Percentiles rank a stretch among this genome's conserved stretches.
phyloP scores from a whole-genome alignment of 2,329 filamentous ascomycete genomes.

The Aspergillus aculeatus region DNA sequence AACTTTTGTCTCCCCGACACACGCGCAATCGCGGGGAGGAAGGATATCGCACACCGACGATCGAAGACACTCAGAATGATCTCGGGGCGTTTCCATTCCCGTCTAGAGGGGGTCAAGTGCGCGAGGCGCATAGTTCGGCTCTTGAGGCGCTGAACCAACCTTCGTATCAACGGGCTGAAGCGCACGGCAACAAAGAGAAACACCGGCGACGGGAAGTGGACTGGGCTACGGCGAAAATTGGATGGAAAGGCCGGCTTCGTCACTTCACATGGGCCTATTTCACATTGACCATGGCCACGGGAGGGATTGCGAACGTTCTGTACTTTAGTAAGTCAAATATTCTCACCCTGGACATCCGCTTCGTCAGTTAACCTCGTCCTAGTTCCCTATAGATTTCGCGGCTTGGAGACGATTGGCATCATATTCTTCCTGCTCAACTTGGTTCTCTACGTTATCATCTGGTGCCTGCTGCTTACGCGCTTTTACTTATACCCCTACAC shows the following conservation, averaged over 20 bases:
- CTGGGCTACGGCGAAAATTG: slow-evolving; percentile 30
- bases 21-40: slow-evolving; percentile 42
- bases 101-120: slow-evolving; percentile 15
- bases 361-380: slow-evolving; percentile 1
- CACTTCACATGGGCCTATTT: slow-evolving; percentile 79
- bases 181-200: slow-evolving; percentile 7
- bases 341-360: not conserved
- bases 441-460: slow-evolving; percentile 62
- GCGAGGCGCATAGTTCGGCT: slow-evolving; percentile 30
- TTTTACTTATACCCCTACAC: slow-evolving; percentile 70
- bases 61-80: slow-evolving; percentile 42
- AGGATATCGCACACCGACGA: slow-evolving; percentile 46
- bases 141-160: slow-evolving; percentile 27
- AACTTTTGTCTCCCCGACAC: slow-evolving; percentile 31
- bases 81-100: slow-evolving; percentile 16
- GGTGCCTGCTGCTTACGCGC: slow-evolving; percentile 62
- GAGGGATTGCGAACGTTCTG: slow-evolving; percentile 60
- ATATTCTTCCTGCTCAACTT: slow-evolving; percentile 65
- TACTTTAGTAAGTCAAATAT: slow-evolving; percentile 50
- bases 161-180: slow-evolving; percentile 21
- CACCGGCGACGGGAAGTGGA: slow-evolving; percentile 16
- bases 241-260: slow-evolving; percentile 56
- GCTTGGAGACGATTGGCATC: slow-evolving; percentile 59
- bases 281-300: slow-evolving; percentile 65
- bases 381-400: slow-evolving; percentile 56